Percentiles rank a stretch among this genome's conserved stretches.
phyloP scores from a whole-genome alignment of 495 filamentous ascomycete species.

The Lepraria neglecta region DNA sequence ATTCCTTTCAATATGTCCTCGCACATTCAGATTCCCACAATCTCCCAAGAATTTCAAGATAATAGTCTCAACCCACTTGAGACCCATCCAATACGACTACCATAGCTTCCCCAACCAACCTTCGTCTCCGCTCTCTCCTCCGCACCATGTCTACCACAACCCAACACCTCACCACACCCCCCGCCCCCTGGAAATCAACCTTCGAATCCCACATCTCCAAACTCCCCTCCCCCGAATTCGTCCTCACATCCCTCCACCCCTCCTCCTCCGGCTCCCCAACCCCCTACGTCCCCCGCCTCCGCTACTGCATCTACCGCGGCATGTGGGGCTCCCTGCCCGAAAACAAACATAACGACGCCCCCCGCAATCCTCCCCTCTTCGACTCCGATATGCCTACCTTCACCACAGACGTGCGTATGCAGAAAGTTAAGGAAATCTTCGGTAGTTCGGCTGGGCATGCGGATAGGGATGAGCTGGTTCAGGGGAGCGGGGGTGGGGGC shows the following conservation, averaged over 20 bases:
- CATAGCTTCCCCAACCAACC: constrained; percentile 22
- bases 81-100: neutral
- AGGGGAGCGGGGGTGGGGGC: constrained; percentile 56
- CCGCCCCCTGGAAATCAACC: constrained; percentile 58
- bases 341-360: constrained; percentile 59
- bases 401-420: constrained; percentile 83
- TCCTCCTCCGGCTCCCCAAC: constrained; percentile 29
- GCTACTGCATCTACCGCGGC: constrained; percentile 72
- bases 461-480: constrained; percentile 31
- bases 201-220: constrained; percentile 60
- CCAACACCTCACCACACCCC: constrained; percentile 25
- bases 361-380: constrained; percentile 59
- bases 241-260: constrained; percentile 58
- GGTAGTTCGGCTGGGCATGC: constrained; percentile 36
- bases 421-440: constrained; percentile 67
- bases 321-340: constrained; percentile 66
- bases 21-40: too few relatives aligned
- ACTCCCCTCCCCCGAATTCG: constrained; percentile 61
- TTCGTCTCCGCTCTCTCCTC: constrained; percentile 21
- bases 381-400: constrained; percentile 72
- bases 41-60: too few relatives aligned
- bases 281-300: constrained; percentile 50
- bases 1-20: too few relatives aligned
- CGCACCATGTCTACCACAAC: constrained; percentile 32
- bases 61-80: too few relatives aligned